Evolutionary conservation across 2,329 filamentous ascomycete species (phyloP), one percentile per base, ranked within the genome.

Genomic region (Phialemoniopsis sp.): DNA sequence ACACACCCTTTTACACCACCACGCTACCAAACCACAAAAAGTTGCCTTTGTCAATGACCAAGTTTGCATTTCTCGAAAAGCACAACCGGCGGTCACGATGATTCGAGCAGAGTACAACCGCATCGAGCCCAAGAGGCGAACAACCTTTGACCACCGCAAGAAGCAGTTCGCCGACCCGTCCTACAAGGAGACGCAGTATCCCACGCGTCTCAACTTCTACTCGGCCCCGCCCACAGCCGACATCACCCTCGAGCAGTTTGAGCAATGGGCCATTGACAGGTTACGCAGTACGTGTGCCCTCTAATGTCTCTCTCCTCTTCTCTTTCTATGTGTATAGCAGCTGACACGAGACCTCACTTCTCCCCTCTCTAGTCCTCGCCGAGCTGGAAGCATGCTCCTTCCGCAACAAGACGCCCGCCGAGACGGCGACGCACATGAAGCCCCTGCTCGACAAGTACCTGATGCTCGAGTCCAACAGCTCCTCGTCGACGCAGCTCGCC

Each of bases 221-320:
- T 70, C 80, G 32, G 75, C 84, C 18, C 87, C 93, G 34, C 93
- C 93, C 0, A 96, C 89, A 0, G 86, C 87, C 35, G 93, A 98
- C 57, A 93, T 98, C 52, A 95, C 89, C 0, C 80, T 98, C 32
- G 93, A 98, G 58, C 84, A 98, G 59, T 98, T 98, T 55, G 93
- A 98, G 60, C 89, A 95, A 76, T 98, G 93, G 93, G 93, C 90
- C 10, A 97, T 98, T 55, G 87, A 95, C 55, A 76, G 93, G 41
- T 63, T 98, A 49, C 84, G 89, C 66, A 78, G 89, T 89, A 68
- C 40, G 68, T 38, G 8, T 28, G 28, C 13, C 19, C 5, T 38
- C 12, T 21, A 34, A 13, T 31, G 16, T 4, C 40, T 19, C 28
- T 38, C 13, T n/a, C 28, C n/a, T 12, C 19, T 4, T 16, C 6